Conservation (phyloP, 2,329 filamentous ascomycete species). For the Aulographum hederae region DNA sequence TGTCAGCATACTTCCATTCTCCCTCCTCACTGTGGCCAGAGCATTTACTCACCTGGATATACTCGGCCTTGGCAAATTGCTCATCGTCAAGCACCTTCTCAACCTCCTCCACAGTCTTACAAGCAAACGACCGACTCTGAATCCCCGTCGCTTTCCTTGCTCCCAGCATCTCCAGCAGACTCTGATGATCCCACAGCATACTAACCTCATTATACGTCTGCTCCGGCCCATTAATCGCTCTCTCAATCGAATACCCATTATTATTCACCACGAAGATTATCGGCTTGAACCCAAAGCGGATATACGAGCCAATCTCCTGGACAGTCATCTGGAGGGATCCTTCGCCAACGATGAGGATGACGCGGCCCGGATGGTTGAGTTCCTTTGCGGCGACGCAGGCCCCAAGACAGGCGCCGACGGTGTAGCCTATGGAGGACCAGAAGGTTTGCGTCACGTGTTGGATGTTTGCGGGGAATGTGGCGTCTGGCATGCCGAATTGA, state of each 20-base stretch:
- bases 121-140: no score
- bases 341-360: conserved; percentile 77
- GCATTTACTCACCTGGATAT: no score
- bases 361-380: conserved; percentile 29
- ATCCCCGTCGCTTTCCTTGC: no score
- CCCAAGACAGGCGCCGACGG: conserved; percentile 41
- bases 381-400: conserved; percentile 63
- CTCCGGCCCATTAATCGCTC: conserved; percentile 71
- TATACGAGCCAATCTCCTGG: conserved; percentile 72
- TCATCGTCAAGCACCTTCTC: no score
- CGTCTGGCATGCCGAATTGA: conserved; percentile 79
- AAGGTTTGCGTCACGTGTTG: conserved; percentile 65
- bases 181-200: no score
- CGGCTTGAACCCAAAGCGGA: conserved; percentile 52
- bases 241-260: conserved; percentile 77
- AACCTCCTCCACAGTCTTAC: no score
- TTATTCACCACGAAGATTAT: conserved; percentile 75
- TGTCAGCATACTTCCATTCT: no score
- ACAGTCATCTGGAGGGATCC: conserved; percentile 72
- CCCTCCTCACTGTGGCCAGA: no score
- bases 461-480: conserved; percentile 59
- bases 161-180: no score
- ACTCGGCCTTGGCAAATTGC: no score
- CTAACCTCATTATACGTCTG: no score
- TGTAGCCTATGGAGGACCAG: conserved; percentile 49